A percentile compares a stretch with the other conserved stretches of the same genome.
Conservation (phyloP, 352 stramenopile species). For the Phytophthora syringae region DNA sequence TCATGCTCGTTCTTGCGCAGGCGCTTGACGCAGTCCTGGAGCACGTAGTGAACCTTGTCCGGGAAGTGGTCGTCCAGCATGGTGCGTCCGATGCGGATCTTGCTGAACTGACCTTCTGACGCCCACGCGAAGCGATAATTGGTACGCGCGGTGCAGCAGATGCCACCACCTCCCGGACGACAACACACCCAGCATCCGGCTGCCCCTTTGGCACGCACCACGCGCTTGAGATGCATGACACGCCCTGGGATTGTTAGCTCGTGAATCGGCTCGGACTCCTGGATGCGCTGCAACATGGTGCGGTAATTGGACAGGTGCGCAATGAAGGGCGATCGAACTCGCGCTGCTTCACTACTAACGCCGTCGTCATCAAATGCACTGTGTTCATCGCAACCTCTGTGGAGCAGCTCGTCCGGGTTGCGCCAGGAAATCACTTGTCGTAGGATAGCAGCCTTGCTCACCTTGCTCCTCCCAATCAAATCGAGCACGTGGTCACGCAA, state of each 20-base stretch:
- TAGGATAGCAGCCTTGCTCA: conserved; percentile 84
- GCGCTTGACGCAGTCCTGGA: conserved; percentile 78
- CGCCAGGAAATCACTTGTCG: conserved; percentile 83
- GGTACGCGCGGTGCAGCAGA: conserved; percentile 85
- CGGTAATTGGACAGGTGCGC: conserved; percentile 79
- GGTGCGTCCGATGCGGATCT: conserved; percentile 80
- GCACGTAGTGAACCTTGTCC: conserved; percentile 88
- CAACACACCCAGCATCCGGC: conserved; percentile 86
- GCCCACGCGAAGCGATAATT: conserved; percentile 86
- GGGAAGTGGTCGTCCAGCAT: conserved; percentile 92
- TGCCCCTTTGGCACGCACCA: conserved; percentile 33
- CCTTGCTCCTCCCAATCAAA: conserved; percentile 86
- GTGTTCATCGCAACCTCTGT: conserved; percentile 34
- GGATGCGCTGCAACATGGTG: conserved; percentile 86
- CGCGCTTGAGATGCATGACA: conserved; percentile 79
- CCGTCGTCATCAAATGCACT: conserved; percentile 34
- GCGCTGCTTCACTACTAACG: conserved; percentile 29
- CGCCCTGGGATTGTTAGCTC: conserved; percentile 80
- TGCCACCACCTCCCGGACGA: conserved; percentile 69
- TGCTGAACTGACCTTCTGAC: conserved; percentile 61
- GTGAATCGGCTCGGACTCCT: conserved; percentile 80
- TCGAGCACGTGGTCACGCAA: conserved; percentile 86
- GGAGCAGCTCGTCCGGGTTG: conserved; percentile 76
- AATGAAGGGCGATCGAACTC: conserved; percentile 50
- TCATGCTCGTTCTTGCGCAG: conserved; percentile 49